Conservation (phyloP, 148 eudicot species). For the Silene conica region DNA sequence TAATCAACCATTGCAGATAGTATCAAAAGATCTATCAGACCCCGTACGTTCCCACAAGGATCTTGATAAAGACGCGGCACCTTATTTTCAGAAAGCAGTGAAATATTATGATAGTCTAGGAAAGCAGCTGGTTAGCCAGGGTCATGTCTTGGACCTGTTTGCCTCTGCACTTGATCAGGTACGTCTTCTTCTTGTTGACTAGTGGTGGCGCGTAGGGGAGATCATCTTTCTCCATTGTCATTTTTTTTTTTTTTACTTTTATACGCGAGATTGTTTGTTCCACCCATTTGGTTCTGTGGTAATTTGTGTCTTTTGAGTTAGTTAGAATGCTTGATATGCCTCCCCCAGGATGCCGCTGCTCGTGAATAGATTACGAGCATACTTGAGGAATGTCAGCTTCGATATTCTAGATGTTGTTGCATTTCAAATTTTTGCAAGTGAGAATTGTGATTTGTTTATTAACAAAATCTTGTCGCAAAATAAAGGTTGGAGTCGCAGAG, state of each 20-base stretch:
- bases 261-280: too few relatives aligned
- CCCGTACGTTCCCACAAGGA: conserved; percentile 98
- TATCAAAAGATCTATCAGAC: conserved; percentile 86
- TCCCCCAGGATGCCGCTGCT: too few relatives aligned
- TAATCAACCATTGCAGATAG: conserved; percentile 49
- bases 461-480: neutral
- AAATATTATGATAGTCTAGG: conserved; percentile 73
- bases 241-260: too few relatives aligned
- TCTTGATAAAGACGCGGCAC: conserved; percentile 97
- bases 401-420: too few relatives aligned
- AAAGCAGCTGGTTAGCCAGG: conserved; percentile 85
- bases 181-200: neutral
- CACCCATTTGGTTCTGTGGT: too few relatives aligned
- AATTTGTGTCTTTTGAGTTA: too few relatives aligned
- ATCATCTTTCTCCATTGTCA: too few relatives aligned
- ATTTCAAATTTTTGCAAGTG: too few relatives aligned
- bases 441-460: neutral
- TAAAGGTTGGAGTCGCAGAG: conserved; percentile 97
- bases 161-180: conserved; percentile 99
- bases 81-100: conserved; percentile 81
- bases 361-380: too few relatives aligned
- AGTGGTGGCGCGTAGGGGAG: too few relatives aligned
- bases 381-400: too few relatives aligned
- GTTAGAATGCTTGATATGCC: too few relatives aligned
- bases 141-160: conserved; percentile 89